Evolutionary conservation across 139 green algal genomes (phyloP).

Genomic region (Closterium sp.): DNA sequence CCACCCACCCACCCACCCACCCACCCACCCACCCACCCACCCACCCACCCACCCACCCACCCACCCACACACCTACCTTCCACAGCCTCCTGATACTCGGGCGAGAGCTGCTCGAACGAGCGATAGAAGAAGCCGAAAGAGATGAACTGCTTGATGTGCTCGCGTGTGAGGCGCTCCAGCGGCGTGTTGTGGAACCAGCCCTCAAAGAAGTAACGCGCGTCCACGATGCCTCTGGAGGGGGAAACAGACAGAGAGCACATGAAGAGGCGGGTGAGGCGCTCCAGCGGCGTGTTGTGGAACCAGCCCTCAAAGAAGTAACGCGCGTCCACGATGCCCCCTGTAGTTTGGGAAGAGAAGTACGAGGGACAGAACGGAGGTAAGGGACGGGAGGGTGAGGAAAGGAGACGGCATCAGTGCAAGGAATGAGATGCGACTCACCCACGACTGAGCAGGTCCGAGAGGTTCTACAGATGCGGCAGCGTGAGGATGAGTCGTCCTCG

Average conservation of each 20-base stretch:
- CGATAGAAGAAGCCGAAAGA: too few relatives aligned
- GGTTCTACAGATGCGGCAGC: too few relatives aligned
- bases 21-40: too few relatives aligned
- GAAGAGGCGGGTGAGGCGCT: background rate
- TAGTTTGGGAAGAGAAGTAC: background rate
- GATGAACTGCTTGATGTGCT: background rate
- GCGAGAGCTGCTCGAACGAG: too few relatives aligned
- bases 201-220: background rate
- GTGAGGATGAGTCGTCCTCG: too few relatives aligned
- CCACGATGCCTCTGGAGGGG: background rate
- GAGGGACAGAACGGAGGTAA: background rate
- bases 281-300: constrained; percentile 6
- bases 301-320: background rate
- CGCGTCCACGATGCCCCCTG: background rate
- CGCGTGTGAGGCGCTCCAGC: background rate
- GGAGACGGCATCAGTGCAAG: background rate
- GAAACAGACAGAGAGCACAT: too few relatives aligned
- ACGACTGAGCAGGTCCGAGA: background rate
- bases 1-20: too few relatives aligned
- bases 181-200: background rate
- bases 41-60: background rate
- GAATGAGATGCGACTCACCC: too few relatives aligned
- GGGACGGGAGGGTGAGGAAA: background rate
- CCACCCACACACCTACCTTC: background rate
- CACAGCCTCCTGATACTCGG: too few relatives aligned